Evolutionary conservation across 2,329 filamentous ascomycete species (phyloP).

Genomic region (Sporothrix schenckii): DNA sequence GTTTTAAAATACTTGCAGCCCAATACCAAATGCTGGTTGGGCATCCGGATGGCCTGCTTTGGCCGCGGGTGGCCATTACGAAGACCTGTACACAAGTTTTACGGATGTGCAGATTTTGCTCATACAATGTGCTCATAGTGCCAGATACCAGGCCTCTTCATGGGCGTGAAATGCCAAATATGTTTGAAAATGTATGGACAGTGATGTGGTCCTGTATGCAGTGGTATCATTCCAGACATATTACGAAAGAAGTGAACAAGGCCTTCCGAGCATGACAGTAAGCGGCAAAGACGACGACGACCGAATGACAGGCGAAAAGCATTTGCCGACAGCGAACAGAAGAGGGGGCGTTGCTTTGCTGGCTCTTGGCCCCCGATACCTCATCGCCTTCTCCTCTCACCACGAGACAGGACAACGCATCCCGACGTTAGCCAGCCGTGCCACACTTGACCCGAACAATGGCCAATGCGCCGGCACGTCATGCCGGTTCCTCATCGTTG

Average conservation of each 20-base stretch:
- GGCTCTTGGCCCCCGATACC: slow-evolving; percentile 10
- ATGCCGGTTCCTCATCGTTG: background rate
- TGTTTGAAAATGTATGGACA: background rate
- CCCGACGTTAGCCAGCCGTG: slow-evolving; percentile 10
- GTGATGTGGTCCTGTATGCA: slow-evolving; percentile 9
- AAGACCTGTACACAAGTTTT: too few species aligned
- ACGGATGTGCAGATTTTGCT: background rate
- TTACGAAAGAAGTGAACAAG: background rate
- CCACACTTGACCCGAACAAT: background rate
- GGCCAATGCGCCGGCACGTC: too few species aligned
- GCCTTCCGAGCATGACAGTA: background rate
- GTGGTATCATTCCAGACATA: slow-evolving; percentile 23
- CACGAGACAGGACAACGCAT: slow-evolving; percentile 10
- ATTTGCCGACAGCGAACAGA: slow-evolving; percentile 11
- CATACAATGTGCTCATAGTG: slow-evolving; percentile 13
- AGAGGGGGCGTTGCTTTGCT: slow-evolving; percentile 13
- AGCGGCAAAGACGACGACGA: background rate
- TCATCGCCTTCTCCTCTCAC: background rate
- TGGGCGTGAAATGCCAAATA: background rate
- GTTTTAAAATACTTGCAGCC: slow-evolving; percentile 11
- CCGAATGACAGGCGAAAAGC: background rate
- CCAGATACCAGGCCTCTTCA: background rate
- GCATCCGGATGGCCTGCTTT: slow-evolving; percentile 45
- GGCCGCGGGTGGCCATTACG: background rate
- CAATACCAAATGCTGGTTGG: slow-evolving; percentile 48